These are phyloP conservation scores for Colletotrichum navitas DNA, from an alignment of 2,329 filamentous ascomycete genomes.

Conservation along the genomic window DNA sequence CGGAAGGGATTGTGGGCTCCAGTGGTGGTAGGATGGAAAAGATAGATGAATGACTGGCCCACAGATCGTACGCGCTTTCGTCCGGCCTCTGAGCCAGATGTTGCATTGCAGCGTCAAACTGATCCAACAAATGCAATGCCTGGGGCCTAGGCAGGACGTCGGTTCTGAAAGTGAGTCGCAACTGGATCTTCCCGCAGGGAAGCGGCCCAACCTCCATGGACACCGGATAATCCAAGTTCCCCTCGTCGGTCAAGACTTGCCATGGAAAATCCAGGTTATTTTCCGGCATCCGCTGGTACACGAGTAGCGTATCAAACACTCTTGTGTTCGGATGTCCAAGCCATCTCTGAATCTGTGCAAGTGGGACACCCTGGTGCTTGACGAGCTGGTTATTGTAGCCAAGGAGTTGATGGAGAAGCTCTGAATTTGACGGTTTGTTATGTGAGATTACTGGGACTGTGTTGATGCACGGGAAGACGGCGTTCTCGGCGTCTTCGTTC, in stretches of 20 bases:
- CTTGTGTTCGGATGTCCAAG: conserved; percentile 73
- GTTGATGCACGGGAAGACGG: conserved; percentile 83
- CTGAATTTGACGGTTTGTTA: conserved; percentile 64
- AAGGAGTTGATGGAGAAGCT: conserved; percentile 74
- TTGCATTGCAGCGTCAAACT: conserved; percentile 77
- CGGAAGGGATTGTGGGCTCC: conserved; percentile 66
- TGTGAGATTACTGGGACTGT: conserved; percentile 80
- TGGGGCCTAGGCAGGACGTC: conserved; percentile 77
- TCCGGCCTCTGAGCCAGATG: conserved; percentile 67
- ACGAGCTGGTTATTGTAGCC: conserved; percentile 73
- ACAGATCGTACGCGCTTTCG: conserved; percentile 55
- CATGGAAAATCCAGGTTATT: conserved; percentile 59
- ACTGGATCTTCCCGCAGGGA: conserved; percentile 59
- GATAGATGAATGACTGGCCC: conserved; percentile 52
- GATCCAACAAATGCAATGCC: conserved; percentile 73
- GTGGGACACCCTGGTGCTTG: conserved; percentile 77
- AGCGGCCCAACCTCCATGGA: conserved; percentile 82
- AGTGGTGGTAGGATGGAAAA: conserved; percentile 77
- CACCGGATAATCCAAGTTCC: conserved; percentile 80
- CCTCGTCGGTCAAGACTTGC: conserved; percentile 73
- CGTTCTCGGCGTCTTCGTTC: conserved; percentile 67
- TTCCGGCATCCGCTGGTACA: conserved; percentile 76
- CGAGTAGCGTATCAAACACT: conserved; percentile 87
- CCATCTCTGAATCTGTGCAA: conserved; percentile 80
- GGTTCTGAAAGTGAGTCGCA: conserved; percentile 76